Conservation (phyloP, 225 moss, liverwort and hornwort species). For the Antitrichia curtipendula region DNA sequence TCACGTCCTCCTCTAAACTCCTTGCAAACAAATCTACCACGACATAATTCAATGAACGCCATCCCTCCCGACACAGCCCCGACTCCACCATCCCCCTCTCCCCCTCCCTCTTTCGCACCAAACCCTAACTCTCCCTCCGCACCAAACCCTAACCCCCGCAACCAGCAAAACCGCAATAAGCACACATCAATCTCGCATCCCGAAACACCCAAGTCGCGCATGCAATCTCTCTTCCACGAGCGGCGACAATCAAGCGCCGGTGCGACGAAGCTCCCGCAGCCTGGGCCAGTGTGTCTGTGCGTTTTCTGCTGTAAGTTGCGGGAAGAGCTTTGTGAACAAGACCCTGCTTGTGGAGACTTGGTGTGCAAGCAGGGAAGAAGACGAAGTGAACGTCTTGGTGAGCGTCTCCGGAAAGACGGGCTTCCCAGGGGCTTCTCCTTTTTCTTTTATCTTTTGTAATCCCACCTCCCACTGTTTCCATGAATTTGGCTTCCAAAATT, state of each 20-base stretch:
- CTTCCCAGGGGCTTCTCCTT: not conserved
- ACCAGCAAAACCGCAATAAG: not conserved
- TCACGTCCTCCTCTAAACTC: not conserved
- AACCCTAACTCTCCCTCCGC: not conserved
- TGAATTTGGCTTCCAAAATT: not conserved
- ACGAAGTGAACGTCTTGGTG: not conserved
- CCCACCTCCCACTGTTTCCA: not conserved
- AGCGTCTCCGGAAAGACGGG: not conserved
- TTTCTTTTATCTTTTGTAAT: constrained; percentile 11
- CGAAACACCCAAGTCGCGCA: not conserved
- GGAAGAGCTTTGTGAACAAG: not conserved
- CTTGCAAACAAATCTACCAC: not conserved
- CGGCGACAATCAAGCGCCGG: not conserved
- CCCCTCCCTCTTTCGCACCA: not conserved
- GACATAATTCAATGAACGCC: not conserved
- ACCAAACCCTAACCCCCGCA: constrained; percentile 11
- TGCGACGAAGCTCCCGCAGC: not conserved
- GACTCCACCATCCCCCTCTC: not conserved
- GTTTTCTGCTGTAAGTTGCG: not conserved
- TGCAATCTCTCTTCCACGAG: not conserved
- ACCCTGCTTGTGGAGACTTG: not conserved
- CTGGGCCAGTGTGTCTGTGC: not conserved
- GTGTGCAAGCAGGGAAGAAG: not conserved
- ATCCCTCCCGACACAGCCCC: not conserved
- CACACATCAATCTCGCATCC: not conserved